Conservation (phyloP, 768 basidiomycete species). For the Exidia glandulosa region DNA sequence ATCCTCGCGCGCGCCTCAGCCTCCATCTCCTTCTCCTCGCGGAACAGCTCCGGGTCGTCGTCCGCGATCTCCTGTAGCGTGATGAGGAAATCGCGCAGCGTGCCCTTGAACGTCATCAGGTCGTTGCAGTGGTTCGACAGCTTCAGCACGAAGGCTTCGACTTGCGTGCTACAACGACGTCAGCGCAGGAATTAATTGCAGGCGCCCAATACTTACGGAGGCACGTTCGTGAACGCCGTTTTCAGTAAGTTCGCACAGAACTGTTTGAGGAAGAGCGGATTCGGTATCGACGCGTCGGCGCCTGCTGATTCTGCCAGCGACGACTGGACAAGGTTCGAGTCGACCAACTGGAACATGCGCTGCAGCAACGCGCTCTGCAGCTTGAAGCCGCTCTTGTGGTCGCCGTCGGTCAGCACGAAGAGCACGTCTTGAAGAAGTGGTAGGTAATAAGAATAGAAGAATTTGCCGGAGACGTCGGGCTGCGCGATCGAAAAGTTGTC, state of each 20-base stretch:
- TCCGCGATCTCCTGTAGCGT: constrained; percentile 35
- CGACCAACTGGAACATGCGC: constrained; percentile 86
- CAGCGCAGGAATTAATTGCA: constrained; percentile 7
- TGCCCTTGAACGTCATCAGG: constrained; percentile 63
- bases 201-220: constrained; percentile 43
- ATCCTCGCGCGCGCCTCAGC: constrained; percentile 63
- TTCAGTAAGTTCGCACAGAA: constrained; percentile 81
- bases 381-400: constrained; percentile 99
- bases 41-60: constrained; percentile 82
- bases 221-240: constrained; percentile 86
- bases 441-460: constrained; percentile 95
- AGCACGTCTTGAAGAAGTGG: constrained; percentile 91
- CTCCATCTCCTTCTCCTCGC: constrained; percentile 92
- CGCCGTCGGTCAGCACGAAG: constrained; percentile 93
- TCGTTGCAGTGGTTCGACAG: constrained; percentile 67
- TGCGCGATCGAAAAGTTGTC: constrained; percentile 88
- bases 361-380: constrained; percentile 87
- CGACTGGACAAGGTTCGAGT: constrained; percentile 64
- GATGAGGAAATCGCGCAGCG: constrained; percentile 37
- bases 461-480: constrained; percentile 68
- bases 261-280: constrained; percentile 69
- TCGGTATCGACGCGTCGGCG: constrained; percentile 57
- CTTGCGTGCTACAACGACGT: constrained; percentile 42
- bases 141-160: constrained; percentile 55
- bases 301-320: constrained; percentile 77